Percentiles rank a stretch among this genome's conserved stretches.
Conservation (phyloP, 345 rosid genomes). For the Brassica juncea region DNA sequence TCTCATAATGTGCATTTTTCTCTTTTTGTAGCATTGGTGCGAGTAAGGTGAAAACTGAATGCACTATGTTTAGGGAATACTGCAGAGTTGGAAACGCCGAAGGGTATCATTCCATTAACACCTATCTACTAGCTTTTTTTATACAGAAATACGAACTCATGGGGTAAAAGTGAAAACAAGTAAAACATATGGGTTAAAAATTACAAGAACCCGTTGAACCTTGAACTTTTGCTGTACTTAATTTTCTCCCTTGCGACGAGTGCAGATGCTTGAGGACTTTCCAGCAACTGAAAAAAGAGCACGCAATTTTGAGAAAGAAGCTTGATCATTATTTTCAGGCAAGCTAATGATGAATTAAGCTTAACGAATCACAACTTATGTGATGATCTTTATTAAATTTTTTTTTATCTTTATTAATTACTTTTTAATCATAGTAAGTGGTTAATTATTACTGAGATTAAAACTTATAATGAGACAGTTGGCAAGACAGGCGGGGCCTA, state of each 20-base stretch:
- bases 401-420: not conserved
- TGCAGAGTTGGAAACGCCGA: constrained; percentile 79
- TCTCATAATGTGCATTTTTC: not conserved
- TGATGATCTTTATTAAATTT: not conserved
- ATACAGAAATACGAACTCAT: not conserved
- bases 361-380: not conserved
- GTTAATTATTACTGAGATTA: not conserved
- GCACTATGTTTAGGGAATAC: constrained; percentile 78
- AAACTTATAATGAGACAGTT: constrained; percentile 42
- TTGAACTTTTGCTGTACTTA: not conserved
- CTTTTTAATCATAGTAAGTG: not conserved
- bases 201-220: not conserved
- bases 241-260: not conserved
- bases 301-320: constrained; percentile 69
- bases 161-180: not conserved
- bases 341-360: constrained; percentile 9
- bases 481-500: constrained; percentile 82
- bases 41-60: constrained; percentile 86
- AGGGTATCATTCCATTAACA: constrained; percentile 54
- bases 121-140: not conserved
- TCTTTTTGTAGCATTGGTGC: constrained; percentile 79
- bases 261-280: constrained; percentile 71
- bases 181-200: not conserved
- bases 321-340: constrained; percentile 92
- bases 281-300: constrained; percentile 84